phyloP scores from a whole-genome alignment of 345 rosid species.

The Heritiera littoralis region DNA sequence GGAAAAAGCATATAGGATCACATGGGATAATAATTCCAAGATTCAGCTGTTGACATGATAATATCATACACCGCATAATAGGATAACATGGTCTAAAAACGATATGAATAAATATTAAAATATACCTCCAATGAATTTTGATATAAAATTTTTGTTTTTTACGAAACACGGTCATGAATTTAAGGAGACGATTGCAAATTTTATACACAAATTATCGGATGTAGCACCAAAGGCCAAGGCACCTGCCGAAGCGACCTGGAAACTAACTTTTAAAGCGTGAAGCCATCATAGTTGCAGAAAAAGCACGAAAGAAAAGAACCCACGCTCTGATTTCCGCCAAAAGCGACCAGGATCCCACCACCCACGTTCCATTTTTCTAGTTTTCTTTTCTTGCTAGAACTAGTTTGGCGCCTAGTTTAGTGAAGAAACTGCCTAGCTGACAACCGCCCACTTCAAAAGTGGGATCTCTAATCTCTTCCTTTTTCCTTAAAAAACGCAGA shows the following conservation, averaged over 20 bases:
- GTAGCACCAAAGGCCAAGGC: background rate
- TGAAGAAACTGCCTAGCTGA: background rate
- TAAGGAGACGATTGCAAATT: too few relatives aligned
- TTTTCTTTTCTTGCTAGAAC: background rate
- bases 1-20: background rate
- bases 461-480: background rate
- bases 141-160: too few relatives aligned
- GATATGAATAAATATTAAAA: too few relatives aligned
- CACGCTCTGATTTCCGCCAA: background rate
- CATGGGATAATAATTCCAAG: background rate
- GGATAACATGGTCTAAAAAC: too few relatives aligned
- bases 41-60: too few relatives aligned
- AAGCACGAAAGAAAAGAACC: background rate
- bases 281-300: background rate
- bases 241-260: background rate
- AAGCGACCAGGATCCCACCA: background rate
- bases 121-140: too few relatives aligned
- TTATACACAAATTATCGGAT: too few relatives aligned
- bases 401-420: background rate
- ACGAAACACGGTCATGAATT: too few relatives aligned
- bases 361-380: background rate
- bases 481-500: background rate
- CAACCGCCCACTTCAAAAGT: conserved; percentile 3
- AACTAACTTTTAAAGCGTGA: conserved; percentile 11
- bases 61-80: too few relatives aligned